These are phyloP conservation scores for Plasmodium berghei DNA, from an alignment of 169 alveolate species.

Conservation along the genomic window DNA sequence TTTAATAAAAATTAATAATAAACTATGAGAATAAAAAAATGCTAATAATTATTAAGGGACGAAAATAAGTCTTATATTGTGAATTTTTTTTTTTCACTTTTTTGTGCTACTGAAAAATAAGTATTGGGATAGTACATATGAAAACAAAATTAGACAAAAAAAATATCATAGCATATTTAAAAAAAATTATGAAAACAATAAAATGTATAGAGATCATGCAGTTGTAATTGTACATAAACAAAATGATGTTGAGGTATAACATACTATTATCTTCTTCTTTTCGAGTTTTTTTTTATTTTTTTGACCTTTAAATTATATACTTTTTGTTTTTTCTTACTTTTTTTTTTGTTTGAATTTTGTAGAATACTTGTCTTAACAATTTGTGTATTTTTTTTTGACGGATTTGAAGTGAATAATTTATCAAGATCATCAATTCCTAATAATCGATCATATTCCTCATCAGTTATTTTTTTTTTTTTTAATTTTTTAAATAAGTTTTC, in stretches of 20 bases:
- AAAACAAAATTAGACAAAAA: too few species aligned
- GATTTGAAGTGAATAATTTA: conserved; percentile 23
- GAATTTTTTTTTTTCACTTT: neutral
- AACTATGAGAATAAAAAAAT: neutral
- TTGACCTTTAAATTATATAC: conserved; percentile 40
- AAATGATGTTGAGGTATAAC: neutral
- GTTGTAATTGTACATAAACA: neutral
- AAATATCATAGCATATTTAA: too few species aligned
- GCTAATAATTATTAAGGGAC: neutral
- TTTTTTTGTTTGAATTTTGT: conserved; percentile 4
- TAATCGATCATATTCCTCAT: conserved; percentile 48
- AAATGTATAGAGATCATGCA: neutral
- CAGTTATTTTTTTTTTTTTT: conserved; percentile 69
- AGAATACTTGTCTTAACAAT: conserved; percentile 2
- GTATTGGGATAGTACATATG: too few species aligned
- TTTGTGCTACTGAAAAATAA: neutral
- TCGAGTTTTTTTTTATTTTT: conserved; percentile 13
- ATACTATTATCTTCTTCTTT: conserved; percentile 9
- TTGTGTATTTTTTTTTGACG: conserved; percentile 7
- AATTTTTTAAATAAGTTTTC: conserved; percentile 56
- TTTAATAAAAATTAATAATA: neutral
- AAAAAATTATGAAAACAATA: neutral
- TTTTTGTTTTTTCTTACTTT: conserved; percentile 34
- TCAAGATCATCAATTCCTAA: conserved; percentile 38
- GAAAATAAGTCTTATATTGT: neutral